Percentiles rank a stretch among this genome's conserved stretches.
Evolutionary conservation across 2,329 filamentous ascomycete genomes (phyloP).

Genomic region (Triangularia setosa): DNA sequence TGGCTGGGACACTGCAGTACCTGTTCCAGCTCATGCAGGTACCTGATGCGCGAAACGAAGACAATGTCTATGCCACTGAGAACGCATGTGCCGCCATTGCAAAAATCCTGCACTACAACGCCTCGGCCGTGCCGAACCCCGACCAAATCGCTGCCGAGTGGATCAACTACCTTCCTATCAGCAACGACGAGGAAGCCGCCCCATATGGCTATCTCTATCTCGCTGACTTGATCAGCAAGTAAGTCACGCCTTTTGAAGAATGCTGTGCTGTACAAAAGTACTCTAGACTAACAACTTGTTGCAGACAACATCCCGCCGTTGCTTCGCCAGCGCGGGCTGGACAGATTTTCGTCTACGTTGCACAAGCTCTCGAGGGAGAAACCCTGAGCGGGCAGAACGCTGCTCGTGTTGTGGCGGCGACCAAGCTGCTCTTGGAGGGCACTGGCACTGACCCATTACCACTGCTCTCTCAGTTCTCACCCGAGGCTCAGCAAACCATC

Average conservation of each 20-base stretch:
- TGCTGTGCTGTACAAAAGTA: not conserved
- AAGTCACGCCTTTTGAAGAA: constrained; percentile 45
- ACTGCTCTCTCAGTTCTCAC: constrained; percentile 65
- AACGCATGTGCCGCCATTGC: constrained; percentile 96
- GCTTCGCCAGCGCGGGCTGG: constrained; percentile 61
- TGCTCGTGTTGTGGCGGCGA: constrained; percentile 68
- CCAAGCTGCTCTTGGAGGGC: constrained; percentile 71
- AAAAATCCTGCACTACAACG: constrained; percentile 92
- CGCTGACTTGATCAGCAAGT: constrained; percentile 89
- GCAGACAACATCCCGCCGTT: constrained; percentile 80
- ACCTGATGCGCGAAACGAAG: constrained; percentile 78
- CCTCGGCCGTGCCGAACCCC: constrained; percentile 68
- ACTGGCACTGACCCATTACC: constrained; percentile 73
- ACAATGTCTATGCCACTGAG: constrained; percentile 95
- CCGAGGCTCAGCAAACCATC: constrained; percentile 76
- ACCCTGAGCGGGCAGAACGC: constrained; percentile 83
- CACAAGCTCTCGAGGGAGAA: constrained; percentile 84
- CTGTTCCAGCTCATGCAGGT: constrained; percentile 83
- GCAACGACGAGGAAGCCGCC: constrained; percentile 94
- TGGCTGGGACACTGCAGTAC: constrained; percentile 71
- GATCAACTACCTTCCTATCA: constrained; percentile 86
- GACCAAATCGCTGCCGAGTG: constrained; percentile 78
- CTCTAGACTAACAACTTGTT: constrained; percentile 5
- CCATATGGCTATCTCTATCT: constrained; percentile 94
- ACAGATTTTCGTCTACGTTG: constrained; percentile 80